phyloP scores from a whole-genome alignment of 768 basidiomycete species.

The Phylloporus rhodoxanthus region DNA sequence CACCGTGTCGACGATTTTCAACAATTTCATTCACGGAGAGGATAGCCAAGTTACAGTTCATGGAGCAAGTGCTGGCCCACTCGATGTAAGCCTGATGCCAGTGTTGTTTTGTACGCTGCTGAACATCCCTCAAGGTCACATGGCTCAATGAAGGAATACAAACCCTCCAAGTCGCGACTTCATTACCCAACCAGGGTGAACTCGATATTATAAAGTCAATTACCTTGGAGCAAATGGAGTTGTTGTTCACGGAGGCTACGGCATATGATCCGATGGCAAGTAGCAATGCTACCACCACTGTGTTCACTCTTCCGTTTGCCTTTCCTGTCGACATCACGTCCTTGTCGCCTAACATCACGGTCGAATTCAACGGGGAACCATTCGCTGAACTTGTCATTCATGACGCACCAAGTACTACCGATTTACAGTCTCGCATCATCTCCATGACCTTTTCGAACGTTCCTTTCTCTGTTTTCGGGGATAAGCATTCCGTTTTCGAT shows the following conservation, averaged over 20 bases:
- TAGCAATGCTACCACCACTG: constrained; percentile 53
- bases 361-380: constrained; percentile 44
- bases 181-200: constrained; percentile 58
- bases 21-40: constrained; percentile 63
- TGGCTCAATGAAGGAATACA: constrained; percentile 74
- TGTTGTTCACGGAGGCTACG: constrained; percentile 53
- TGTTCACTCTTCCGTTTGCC: constrained; percentile 61
- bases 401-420: constrained; percentile 49
- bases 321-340: constrained; percentile 66
- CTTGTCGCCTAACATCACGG: constrained; percentile 52
- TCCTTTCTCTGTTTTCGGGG: constrained; percentile 51
- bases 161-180: constrained; percentile 49
- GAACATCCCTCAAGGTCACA: constrained; percentile 40
- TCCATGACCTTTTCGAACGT: constrained; percentile 53
- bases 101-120: constrained; percentile 1
- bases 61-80: constrained; percentile 53
- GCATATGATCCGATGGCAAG: constrained; percentile 55
- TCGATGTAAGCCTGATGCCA: constrained; percentile 37
- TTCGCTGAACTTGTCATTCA: constrained; percentile 62
- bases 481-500: constrained; percentile 48
- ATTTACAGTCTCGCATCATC: constrained; percentile 55
- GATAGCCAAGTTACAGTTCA: constrained; percentile 54
- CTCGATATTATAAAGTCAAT: constrained; percentile 63
- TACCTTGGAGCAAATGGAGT: constrained; percentile 48
- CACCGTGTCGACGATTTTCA: constrained; percentile 60